Conservation (phyloP, 164 flowering plant species). For the Kalanchoe fedtschenkoi region DNA sequence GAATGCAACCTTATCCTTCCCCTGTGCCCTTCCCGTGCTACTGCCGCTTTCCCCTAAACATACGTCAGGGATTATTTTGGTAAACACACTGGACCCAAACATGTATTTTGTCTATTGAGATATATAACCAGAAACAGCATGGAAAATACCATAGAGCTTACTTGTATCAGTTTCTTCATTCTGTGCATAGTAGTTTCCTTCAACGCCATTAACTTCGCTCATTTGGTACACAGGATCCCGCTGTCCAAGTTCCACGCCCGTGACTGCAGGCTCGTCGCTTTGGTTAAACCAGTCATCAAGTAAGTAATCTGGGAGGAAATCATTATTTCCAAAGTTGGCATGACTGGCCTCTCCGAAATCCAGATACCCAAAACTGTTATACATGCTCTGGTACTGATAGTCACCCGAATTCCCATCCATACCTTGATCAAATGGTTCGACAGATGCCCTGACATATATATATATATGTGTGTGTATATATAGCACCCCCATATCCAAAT, state of each 20-base stretch:
- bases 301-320: constrained; percentile 21
- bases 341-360: constrained; percentile 19
- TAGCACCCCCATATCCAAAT: too few species aligned
- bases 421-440: background rate
- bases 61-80: background rate
- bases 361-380: constrained; percentile 1
- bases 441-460: background rate
- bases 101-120: too few species aligned
- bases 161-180: constrained; percentile 12
- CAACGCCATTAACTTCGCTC: constrained; percentile 9
- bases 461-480: too few species aligned
- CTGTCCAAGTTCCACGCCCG: constrained; percentile 8
- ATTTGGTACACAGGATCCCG: constrained; percentile 6
- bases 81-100: background rate
- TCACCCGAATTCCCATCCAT: too few species aligned
- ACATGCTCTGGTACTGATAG: background rate
- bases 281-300: constrained; percentile 21
- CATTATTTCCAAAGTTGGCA: constrained; percentile 12
- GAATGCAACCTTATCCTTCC: constrained; percentile 30
- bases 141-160: constrained; percentile 7
- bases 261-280: constrained; percentile 7
- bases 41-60: constrained; percentile 11
- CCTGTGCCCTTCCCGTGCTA: constrained; percentile 13
- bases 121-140: too few species aligned
- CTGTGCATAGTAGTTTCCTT: constrained; percentile 6